Percentiles rank a stretch among this genome's conserved stretches.
Evolutionary conservation across 208 protist species (phyloP).

Genomic region (Wallacemonas sp.): DNA sequence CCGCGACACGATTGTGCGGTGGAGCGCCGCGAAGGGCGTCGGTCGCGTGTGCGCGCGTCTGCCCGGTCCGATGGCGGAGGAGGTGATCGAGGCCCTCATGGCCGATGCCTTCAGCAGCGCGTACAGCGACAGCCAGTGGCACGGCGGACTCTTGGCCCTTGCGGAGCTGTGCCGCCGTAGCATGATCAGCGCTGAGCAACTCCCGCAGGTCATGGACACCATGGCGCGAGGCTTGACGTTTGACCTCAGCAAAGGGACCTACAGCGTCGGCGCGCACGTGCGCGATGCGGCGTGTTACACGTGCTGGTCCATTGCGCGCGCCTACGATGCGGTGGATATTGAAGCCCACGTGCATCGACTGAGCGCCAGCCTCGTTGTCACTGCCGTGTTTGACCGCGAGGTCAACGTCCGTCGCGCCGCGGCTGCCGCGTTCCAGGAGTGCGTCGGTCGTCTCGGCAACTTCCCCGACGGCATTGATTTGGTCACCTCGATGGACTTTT

Average conservation of each 20-base stretch:
- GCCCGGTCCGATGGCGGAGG: conserved; percentile 82
- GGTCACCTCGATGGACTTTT: conserved; percentile 97
- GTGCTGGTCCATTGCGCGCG: conserved; percentile 98
- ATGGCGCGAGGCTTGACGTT: conserved; percentile 90
- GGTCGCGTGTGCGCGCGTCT: conserved; percentile 94
- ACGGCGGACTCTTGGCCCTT: conserved; percentile 96
- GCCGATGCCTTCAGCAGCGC: conserved; percentile 59
- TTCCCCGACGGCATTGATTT: conserved; percentile 98
- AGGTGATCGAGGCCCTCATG: conserved; percentile 88
- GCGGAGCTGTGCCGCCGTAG: conserved; percentile 96
- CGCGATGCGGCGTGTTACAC: conserved; percentile 98
- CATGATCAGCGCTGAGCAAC: conserved; percentile 82
- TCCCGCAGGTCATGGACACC: conserved; percentile 73
- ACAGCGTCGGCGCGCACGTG: conserved; percentile 97
- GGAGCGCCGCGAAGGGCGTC: conserved; percentile 97
- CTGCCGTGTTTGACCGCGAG: conserved; percentile 91
- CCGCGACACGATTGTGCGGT: conserved; percentile 96
- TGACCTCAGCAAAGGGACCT: conserved; percentile 94
- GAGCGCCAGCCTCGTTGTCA: conserved; percentile 73
- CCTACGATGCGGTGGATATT: conserved; percentile 94
- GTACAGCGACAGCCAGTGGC: conserved; percentile 89
- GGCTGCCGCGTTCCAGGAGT: conserved; percentile 94
- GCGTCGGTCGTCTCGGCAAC: conserved; percentile 90
- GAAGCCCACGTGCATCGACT: conserved; percentile 77
- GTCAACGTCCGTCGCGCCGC: conserved; percentile 93